Base-by-base conservation (phyloP, 2,329 filamentous ascomycete genomes). In the Sclerotinia nivalis region DNA sequence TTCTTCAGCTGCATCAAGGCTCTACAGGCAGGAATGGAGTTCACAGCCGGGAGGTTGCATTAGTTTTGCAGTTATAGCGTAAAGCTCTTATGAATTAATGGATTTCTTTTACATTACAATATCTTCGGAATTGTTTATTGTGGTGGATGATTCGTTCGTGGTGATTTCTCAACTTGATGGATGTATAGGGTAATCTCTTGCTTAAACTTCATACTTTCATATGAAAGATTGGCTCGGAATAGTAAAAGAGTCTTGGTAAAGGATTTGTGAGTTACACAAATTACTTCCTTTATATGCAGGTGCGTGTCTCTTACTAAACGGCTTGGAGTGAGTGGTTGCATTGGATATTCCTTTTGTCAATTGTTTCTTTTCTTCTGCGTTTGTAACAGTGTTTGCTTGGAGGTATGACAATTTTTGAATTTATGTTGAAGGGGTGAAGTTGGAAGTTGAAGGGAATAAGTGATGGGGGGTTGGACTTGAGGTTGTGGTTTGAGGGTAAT, bases 21-120 rank as follows among this genome's bases (percentile, higher is more conserved):
- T 65, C 13, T 15, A 7, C 20, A 50, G 47, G n/a, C 12, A 54
- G 56, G 37, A 40, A 15, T 64, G 31, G 58, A 64, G 34, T 64
- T 64, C 2, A 47, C 18, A 12, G 18, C n/a, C 37, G 28, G n/a
- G 25, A 31, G 12, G 34, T 65, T 65, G 66, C 66, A 68, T 49
- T 50, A 22, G 9, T 64, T 25, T 64, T 64, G 60, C 60, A 52
- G 22, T 37, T 40, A 40, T 28, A 64, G 60, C 60, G 60, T 47
- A 47, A n/a, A 43, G 45, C n/a, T n/a, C 31, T 59, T 31, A 62
- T 25, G 40, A 50, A 55, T 31, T 18, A 31, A 25, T 31, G 34
- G 25, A n/a, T 45, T 49, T 28, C 34, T 56, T 56, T 43, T 4
- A n/a, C 4, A 45, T 52, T 4, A 43, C 50, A 9, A 20, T 65